phyloP scores from a whole-genome alignment of 1,284 basidiomycete species.

The Microbotryum silenes-acaulis region DNA sequence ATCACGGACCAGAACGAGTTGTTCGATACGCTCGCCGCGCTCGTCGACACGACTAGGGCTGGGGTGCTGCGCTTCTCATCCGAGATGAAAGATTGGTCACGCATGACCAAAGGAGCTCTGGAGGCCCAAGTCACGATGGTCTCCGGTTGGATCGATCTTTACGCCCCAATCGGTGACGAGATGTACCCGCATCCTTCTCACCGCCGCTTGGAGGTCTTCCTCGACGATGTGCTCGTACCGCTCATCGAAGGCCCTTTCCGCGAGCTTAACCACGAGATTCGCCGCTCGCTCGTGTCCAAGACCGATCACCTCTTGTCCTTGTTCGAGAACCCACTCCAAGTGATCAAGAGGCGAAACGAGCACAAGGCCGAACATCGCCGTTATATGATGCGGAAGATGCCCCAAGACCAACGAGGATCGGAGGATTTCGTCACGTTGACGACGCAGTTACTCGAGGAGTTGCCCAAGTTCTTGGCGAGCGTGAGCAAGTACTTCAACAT shows the following conservation, averaged over 20 bases:
- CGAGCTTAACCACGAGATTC: constrained; percentile 26
- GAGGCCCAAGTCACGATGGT: constrained; percentile 28
- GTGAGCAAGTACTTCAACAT: constrained; percentile 39
- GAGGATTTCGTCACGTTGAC: constrained; percentile 41
- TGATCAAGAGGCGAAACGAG: constrained; percentile 40
- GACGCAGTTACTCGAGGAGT: constrained; percentile 41
- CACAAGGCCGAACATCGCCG: constrained; percentile 39
- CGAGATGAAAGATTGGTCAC: constrained; percentile 33
- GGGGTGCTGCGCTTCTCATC: constrained; percentile 26
- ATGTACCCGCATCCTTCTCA: constrained; percentile 5
- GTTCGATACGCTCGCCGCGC: constrained; percentile 29
- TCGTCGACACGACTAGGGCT: constrained; percentile 24
- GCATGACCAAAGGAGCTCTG: constrained; percentile 21
- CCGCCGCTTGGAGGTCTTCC: constrained; percentile 23
- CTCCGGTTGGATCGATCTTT: constrained; percentile 31
- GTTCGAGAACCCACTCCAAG: constrained; percentile 34
- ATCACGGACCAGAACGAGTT: constrained; percentile 10
- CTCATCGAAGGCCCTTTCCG: constrained; percentile 26
- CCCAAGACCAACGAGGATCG: constrained; percentile 32
- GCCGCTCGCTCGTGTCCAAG: constrained; percentile 21
- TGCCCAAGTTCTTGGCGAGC: constrained; percentile 41
- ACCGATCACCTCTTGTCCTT: constrained; percentile 25
- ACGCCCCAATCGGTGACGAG: constrained; percentile 23
- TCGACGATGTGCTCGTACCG: constrained; percentile 27
- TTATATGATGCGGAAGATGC: constrained; percentile 33